A percentile compares a stretch with the other conserved stretches of the same genome.
These are phyloP conservation scores for Camelina neglecta DNA, from an alignment of 345 rosid species.

Conservation along the genomic window DNA sequence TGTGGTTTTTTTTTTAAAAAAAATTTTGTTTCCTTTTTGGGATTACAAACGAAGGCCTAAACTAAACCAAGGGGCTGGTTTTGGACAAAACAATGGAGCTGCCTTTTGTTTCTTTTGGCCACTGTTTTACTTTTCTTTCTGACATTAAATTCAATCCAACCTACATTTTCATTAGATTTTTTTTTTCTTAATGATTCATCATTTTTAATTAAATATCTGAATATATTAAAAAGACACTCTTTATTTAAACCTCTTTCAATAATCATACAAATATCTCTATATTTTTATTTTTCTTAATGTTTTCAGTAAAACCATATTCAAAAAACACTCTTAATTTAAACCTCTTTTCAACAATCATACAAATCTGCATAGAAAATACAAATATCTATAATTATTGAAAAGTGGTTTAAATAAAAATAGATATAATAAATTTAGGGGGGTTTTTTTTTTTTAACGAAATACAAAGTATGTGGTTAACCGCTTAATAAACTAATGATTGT, in stretches of 20 bases:
- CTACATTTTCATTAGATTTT: neutral
- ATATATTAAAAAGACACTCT: too few relatives aligned
- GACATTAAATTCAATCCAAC: constrained; percentile 10
- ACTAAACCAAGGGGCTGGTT: constrained; percentile 42
- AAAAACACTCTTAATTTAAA: too few relatives aligned
- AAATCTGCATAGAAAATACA: too few relatives aligned
- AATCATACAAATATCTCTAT: neutral
- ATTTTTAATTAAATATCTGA: neutral
- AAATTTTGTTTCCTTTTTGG: constrained; percentile 25
- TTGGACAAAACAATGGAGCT: constrained; percentile 36
- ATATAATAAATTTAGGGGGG: neutral
- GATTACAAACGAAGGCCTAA: constrained; percentile 6
- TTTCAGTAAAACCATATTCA: too few relatives aligned
- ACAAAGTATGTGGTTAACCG: neutral
- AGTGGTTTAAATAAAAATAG: neutral
- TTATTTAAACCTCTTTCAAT: too few relatives aligned
- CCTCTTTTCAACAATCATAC: too few relatives aligned
- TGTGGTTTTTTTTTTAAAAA: constrained; percentile 25
- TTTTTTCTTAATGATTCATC: neutral
- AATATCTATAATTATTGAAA: neutral
- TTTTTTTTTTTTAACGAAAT: neutral
- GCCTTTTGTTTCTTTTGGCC: neutral
- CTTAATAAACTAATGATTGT: neutral
- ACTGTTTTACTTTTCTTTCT: neutral
- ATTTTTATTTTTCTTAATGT: too few relatives aligned